Base-by-base conservation (phyloP, 2,329 filamentous ascomycete species). In the Pseudogymnoascus sp. region DNA sequence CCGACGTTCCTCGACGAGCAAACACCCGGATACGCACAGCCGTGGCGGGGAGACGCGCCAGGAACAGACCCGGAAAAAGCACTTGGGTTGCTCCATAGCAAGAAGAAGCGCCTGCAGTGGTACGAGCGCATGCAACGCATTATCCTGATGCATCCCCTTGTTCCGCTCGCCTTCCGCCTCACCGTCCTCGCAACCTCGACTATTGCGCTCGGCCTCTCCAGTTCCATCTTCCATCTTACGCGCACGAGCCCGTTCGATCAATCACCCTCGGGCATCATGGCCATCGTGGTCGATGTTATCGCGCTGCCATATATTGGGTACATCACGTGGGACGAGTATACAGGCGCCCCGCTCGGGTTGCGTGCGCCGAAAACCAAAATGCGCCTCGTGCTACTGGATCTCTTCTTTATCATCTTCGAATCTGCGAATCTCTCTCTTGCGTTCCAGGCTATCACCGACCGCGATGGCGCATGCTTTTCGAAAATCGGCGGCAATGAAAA, bases 341-440 rank as follows among this genome's bases (percentile, higher is more conserved):
- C 91, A 4, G 91, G 91, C 31, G 96, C 96, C 73, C 95, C 96
- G 21, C 80, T 99, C 18, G 95, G 95, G 1, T 79, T 99, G 64
- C 89, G 96, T 45, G 88, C 87, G 5, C 87, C 91, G 8, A 87
- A 87, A 63, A 88, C 91, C 59, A 99, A 99, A 74, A 89, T 96
- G 67, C 86, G 90, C 12, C 84, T 99, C 59, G 90, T 97, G 64
- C 85, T 99, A 62, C 83, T 96, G 63, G 95, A 99, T 75, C 81
- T 99, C 3, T 88, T 97, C 71, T 99, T 99, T 74, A 96, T 99
- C 71, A 93, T 97, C 43, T 96, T 99, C 78, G 93, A 96, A 75
- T 92, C 93, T 3, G 92, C 93, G 60, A 97, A 96, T 76, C 83
- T 96, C 25, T 90, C 91, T 41, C 79, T 99, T 66, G 93, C 93